phyloP scores from a whole-genome alignment of 257 asterid species.

The Solanum gracilifrons region DNA sequence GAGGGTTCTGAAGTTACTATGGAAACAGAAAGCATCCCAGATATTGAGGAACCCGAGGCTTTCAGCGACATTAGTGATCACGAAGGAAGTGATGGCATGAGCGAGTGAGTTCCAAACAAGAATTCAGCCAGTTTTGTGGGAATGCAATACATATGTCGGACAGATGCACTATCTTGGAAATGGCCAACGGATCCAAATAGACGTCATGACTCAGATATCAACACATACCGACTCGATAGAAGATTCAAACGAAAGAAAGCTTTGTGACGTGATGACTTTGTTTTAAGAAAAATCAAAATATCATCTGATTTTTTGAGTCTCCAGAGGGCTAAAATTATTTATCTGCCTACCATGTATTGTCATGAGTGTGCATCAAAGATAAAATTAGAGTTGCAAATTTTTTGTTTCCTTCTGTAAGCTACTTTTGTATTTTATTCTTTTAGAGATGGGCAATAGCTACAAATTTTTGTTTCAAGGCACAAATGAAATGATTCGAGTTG shows the following conservation, averaged over 20 bases:
- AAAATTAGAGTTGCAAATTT: neutral
- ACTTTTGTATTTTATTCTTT: neutral
- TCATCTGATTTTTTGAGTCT: neutral
- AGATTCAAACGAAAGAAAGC: neutral
- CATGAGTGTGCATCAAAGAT: neutral
- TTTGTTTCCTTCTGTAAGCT: neutral
- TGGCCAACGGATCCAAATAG: neutral
- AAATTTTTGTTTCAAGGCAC: neutral
- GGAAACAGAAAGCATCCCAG: constrained; percentile 54
- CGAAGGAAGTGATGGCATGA: constrained; percentile 30
- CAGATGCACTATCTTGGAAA: neutral
- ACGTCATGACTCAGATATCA: neutral
- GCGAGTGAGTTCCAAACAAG: constrained; percentile 15
- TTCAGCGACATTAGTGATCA: constrained; percentile 39
- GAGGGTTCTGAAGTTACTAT: constrained; percentile 51
- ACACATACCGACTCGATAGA: neutral
- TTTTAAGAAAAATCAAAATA: neutral
- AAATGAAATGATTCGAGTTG: neutral
- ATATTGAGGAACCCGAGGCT: constrained; percentile 25
- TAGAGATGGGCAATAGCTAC: neutral
- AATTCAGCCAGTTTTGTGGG: neutral
- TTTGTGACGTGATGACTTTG: neutral
- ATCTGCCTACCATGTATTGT: neutral
- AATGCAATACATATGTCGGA: neutral
- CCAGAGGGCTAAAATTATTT: neutral